phyloP scores from a whole-genome alignment of 2,329 filamentous ascomycete genomes.

The Colletotrichum navitas region DNA sequence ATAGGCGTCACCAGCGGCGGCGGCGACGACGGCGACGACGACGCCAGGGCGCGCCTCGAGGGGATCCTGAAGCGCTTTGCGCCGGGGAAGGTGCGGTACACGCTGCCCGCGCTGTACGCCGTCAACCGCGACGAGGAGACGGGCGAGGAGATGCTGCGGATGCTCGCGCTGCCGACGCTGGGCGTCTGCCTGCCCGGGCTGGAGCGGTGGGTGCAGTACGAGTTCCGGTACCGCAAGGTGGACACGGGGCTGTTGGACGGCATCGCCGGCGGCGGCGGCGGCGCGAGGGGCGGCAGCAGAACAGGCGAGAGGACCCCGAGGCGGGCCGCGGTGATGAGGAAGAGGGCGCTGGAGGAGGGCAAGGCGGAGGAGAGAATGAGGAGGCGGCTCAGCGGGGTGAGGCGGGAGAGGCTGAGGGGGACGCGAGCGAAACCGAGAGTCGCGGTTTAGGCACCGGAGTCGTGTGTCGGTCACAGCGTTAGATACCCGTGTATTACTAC shows the following conservation, averaged over 20 bases:
- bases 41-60: conserved; percentile 53
- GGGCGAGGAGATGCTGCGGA: conserved; percentile 49
- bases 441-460: not conserved
- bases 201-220: conserved; percentile 62
- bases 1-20: not conserved
- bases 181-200: conserved; percentile 61
- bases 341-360: not conserved
- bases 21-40: not conserved
- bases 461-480: not conserved
- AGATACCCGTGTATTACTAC: conserved; percentile 25
- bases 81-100: conserved; percentile 67
- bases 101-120: conserved; percentile 67
- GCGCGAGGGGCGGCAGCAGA: no score
- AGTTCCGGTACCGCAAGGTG: conserved; percentile 64
- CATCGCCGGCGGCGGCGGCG: not conserved
- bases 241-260: conserved; percentile 55
- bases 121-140: conserved; percentile 48
- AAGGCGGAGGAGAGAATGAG: not conserved
- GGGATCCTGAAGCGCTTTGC: conserved; percentile 62
- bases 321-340: not conserved
- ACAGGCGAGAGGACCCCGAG: not conserved
- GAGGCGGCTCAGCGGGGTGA: not conserved
- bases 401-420: not conserved
- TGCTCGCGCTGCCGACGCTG: conserved; percentile 68
- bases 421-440: not conserved